Base-by-base conservation (phyloP, 108 stramenopile species). In the Skeletonema grethae region DNA sequence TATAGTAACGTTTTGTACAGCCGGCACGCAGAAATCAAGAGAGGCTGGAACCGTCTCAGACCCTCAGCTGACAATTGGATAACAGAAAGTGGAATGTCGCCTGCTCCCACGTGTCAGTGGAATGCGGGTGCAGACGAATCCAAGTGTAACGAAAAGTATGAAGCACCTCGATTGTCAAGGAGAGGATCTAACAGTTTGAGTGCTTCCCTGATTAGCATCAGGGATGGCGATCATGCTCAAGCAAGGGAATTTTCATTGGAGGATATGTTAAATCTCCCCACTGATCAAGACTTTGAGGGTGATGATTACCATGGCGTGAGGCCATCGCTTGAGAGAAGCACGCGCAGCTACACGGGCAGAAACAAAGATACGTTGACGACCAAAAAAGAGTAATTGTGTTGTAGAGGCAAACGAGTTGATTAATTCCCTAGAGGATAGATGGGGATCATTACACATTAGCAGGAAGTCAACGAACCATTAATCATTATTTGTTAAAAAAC, bases 21-120 rank as follows among this genome's bases (percentile, higher is more conserved):
- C 11, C 56, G 35, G 0, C 22, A 53, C 8, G 7, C 50, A 9
- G 55, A 56, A 56, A 10, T 32, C 11, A 22, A 31, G 10, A 28
- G 20, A 12, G 35, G 31, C 22, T 43, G 25, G 22, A 3, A 67
- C 15, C 67, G 55, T 0, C 28, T 30, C 22, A 43, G 32, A 43
- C 22, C 55, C 32, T 8, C 67, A 5, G 22, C 30, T 12, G 31
- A 35, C 11, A 48, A 56, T 12, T 67, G 67, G 67, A 9, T 31
- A 5, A 12, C 8, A 36, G 55, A 55, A 22, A 35, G 31, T 36
- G 67, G 67, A n/a, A 24, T 2, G 7, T 53, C 36, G 4, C 67
- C 67, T 24, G 55, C 55, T 29, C 67, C 67, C 1, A 15, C 4
- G 3, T 67, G 67, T 56, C 31, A 67, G 22, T 67, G 67, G 67